Evolutionary conservation across 192 early-diverging fungal genomes (phyloP).

Genomic region (Fimicolochytrium jonesii): DNA sequence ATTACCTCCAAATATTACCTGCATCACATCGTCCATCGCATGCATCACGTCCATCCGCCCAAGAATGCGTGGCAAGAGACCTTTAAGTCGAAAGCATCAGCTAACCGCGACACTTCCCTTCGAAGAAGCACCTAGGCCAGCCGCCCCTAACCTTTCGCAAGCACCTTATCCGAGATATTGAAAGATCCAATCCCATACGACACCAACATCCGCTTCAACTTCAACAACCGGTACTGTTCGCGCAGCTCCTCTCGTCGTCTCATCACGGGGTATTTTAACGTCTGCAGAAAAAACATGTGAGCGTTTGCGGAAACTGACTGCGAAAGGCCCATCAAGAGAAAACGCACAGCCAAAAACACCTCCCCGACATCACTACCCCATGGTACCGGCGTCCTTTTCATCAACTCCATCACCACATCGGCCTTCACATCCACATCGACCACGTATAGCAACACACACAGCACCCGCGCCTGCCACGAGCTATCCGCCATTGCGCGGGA

Average conservation of each 20-base stretch:
- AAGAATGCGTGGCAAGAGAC: slow-evolving; percentile 53
- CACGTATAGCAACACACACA: slow-evolving; percentile 47
- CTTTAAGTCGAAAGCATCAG: not conserved
- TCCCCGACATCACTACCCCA: slow-evolving; percentile 54
- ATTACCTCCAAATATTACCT: too few species aligned
- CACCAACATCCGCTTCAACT: slow-evolving; percentile 58
- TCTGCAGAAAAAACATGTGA: not conserved
- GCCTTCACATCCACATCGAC: slow-evolving; percentile 25
- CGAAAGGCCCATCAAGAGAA: not conserved
- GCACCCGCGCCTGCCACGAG: slow-evolving; percentile 56
- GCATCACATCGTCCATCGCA: slow-evolving; percentile 58
- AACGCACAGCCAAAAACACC: slow-evolving; percentile 28
- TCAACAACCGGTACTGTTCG: slow-evolving; percentile 65
- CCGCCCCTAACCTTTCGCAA: slow-evolving; percentile 42
- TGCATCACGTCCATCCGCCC: slow-evolving; percentile 34
- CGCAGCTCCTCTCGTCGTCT: slow-evolving; percentile 38
- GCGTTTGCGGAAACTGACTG: too few species aligned
- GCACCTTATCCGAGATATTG: slow-evolving; percentile 53
- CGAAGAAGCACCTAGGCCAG: too few species aligned
- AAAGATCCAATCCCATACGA: slow-evolving; percentile 51
- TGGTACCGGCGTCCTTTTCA: slow-evolving; percentile 60
- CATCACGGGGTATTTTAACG: slow-evolving; percentile 6
- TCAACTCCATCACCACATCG: slow-evolving; percentile 53
- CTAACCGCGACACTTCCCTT: too few species aligned
- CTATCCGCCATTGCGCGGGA: slow-evolving; percentile 1